A percentile compares a stretch with the other conserved stretches of the same genome.
Evolutionary conservation across 208 protist genomes (phyloP).

Genomic region (Endotrypanum monterogeii): DNA sequence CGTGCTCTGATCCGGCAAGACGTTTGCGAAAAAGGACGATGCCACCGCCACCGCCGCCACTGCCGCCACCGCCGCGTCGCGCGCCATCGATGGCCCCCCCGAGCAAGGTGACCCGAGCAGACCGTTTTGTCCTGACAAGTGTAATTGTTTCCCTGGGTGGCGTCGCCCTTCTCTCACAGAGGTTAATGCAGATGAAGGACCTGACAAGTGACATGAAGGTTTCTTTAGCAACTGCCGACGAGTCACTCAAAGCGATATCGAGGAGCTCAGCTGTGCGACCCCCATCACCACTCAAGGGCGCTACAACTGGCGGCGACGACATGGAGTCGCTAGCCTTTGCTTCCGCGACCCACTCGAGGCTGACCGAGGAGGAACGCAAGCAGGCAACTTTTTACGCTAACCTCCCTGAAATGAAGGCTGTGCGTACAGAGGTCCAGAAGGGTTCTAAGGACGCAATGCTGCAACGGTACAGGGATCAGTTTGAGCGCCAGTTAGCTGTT

Average conservation of each 20-base stretch:
- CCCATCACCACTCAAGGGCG: neutral
- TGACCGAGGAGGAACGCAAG: constrained; percentile 13
- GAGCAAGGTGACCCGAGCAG: neutral
- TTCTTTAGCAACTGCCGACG: constrained; percentile 8
- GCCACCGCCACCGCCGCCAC: neutral
- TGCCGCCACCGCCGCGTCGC: constrained; percentile 22
- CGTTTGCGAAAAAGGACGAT: neutral
- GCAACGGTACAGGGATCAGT: constrained; percentile 12
- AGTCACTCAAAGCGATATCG: constrained; percentile 10
- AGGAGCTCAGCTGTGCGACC: constrained; percentile 5
- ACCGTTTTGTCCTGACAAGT: neutral
- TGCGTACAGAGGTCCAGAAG: constrained; percentile 25
- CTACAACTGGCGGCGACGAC: constrained; percentile 13
- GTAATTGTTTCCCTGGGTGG: constrained; percentile 9
- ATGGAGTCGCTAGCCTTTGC: constrained; percentile 25
- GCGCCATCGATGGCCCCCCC: constrained; percentile 8
- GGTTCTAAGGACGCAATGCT: constrained; percentile 12
- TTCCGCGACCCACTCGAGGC: constrained; percentile 6
- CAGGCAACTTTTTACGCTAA: constrained; percentile 24
- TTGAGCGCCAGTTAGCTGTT: constrained; percentile 19
- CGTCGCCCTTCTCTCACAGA: constrained; percentile 18
- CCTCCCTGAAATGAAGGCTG: constrained; percentile 17
- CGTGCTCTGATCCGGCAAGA: neutral
- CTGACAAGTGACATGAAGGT: constrained; percentile 25
- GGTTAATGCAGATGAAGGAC: constrained; percentile 22